These are phyloP conservation scores for Aureobasidium zeae DNA, from an alignment of 2,329 filamentous ascomycete genomes.

Conservation along the genomic window DNA sequence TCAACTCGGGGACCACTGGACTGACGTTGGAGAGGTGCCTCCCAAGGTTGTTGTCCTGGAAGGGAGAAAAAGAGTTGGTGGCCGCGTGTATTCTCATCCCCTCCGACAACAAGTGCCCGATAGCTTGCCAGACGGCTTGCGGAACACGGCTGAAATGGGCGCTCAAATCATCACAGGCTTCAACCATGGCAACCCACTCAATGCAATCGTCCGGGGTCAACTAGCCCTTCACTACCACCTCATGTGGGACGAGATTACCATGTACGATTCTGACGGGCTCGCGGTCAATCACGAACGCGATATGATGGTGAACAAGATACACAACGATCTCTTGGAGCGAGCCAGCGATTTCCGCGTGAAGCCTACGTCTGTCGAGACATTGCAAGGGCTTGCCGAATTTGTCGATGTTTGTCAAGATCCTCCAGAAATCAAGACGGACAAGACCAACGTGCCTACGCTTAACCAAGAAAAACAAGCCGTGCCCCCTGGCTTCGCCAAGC, in stretches of 20 bases:
- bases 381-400: conserved; percentile 72
- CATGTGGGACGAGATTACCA: conserved; percentile 68
- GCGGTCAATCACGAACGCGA: conserved; percentile 72
- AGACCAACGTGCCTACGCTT: background rate
- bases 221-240: conserved; percentile 78
- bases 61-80: conserved; percentile 77
- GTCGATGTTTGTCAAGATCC: conserved; percentile 78
- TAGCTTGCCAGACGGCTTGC: conserved; percentile 45
- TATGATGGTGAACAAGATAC: conserved; percentile 76
- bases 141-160: conserved; percentile 86
- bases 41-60: conserved; percentile 76
- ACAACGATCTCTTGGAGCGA: conserved; percentile 88
- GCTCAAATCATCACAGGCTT: conserved; percentile 98
- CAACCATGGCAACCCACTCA: conserved; percentile 87
- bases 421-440: conserved; percentile 24
- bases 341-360: conserved; percentile 87
- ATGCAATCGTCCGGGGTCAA: conserved; percentile 83
- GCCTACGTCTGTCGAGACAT: conserved; percentile 55
- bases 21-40: conserved; percentile 54
- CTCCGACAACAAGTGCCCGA: conserved; percentile 50
- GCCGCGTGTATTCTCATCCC: conserved; percentile 82
- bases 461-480: conserved; percentile 18
- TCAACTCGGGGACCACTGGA: conserved; percentile 64
- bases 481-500: conserved; percentile 45
- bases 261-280: conserved; percentile 76